Evolutionary conservation across 257 asterid species (phyloP), one percentile per base, ranked within the genome.

Genomic region (Pogostemon cablin): DNA sequence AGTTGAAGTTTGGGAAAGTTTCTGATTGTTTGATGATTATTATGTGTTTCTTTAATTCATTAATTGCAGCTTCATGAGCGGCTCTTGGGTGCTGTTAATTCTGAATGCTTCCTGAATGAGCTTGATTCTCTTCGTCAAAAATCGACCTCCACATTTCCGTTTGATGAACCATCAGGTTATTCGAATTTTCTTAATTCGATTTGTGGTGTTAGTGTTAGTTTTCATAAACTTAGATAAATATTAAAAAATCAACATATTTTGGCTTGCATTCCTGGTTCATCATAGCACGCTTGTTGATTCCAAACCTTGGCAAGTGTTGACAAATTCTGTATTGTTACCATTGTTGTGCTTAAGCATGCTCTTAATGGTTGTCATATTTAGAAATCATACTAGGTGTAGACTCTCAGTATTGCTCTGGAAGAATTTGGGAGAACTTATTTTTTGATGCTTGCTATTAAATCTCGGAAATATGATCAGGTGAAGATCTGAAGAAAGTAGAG

Each of bases 121-220:
- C 90, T 93, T 42, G 90, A 78, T 52, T 79, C 79, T 54, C 83
- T 77, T 44, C 81, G 77, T 68, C 68, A 81, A 56, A 80, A 79
- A 63, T 77, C 89, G 32, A 43, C 41, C 25, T 65, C 74, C 80
- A 57, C 76, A 43, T 90, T 90, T 81, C 96, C 95, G 3, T 90
- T 88, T 61, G 76, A 83, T 57, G 95, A 83, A 69, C 81, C 90
- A 49, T 79, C 96, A 84, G 97, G 98, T 92, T 73, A 62, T 61
- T 54, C 12, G 25, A 7, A 9, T 64, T 38, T 47, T 9, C 53
- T 37, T 40, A 0, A 6, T 12, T 57, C 25, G 8, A 34, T 49
- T 57, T 41, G 32, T 25, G 32, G 32, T 38, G n/a, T 3, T 7
- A 8, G 40, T 15, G 46, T 55, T 38, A 9, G 4, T 48, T 46